These are phyloP conservation scores for Beta vulgaris DNA, from an alignment of 148 eudicot genomes.

Conservation along the genomic window DNA sequence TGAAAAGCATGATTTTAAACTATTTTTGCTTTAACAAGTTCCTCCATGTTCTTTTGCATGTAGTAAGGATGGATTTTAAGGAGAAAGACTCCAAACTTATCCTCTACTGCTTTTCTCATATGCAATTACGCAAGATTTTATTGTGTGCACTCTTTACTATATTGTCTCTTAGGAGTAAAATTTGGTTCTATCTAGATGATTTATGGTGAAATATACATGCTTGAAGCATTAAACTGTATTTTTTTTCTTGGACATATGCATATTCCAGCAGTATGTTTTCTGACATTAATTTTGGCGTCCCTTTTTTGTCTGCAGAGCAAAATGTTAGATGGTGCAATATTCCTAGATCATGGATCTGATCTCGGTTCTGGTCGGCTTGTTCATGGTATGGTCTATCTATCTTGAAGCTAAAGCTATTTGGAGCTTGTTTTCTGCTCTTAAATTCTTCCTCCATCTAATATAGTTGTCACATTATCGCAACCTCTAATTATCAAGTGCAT, in stretches of 20 bases:
- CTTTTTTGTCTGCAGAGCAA: constrained; percentile 46
- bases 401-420: background rate
- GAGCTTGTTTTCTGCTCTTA: constrained; percentile 10
- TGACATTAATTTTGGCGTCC: too few species aligned
- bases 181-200: background rate
- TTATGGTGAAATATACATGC: background rate
- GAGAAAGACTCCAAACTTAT: background rate
- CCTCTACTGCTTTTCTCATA: background rate
- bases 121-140: background rate
- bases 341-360: constrained; percentile 88
- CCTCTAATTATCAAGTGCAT: too few species aligned
- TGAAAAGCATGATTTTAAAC: background rate
- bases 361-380: constrained; percentile 81
- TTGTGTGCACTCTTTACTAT: background rate
- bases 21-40: background rate
- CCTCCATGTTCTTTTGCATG: background rate
- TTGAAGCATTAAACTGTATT: too few species aligned
- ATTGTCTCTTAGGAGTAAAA: background rate
- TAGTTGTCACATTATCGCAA: too few species aligned
- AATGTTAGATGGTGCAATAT: constrained; percentile 72
- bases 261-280: background rate
- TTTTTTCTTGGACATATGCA: background rate
- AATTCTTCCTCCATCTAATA: too few species aligned
- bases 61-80: background rate
- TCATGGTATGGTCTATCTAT: constrained; percentile 51